phyloP scores from a whole-genome alignment of 768 basidiomycete species.

The Pleurotus ostreatus region DNA sequence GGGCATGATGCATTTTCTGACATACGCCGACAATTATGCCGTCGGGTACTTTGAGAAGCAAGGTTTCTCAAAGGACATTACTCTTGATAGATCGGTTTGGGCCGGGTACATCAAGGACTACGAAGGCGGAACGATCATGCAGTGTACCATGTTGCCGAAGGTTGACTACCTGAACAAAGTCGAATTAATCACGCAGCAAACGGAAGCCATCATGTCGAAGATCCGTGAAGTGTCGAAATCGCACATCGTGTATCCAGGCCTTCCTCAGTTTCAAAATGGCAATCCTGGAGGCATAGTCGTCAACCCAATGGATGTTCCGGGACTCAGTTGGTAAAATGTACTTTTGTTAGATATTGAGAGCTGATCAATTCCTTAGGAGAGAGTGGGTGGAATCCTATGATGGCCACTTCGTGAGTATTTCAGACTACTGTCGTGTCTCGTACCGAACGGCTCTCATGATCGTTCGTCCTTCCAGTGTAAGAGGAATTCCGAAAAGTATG shows the following conservation, averaged over 20 bases:
- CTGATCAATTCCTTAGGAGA: conserved; percentile 51
- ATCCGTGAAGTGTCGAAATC: conserved; percentile 84
- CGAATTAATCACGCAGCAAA: conserved; percentile 72
- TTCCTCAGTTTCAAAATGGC: conserved; percentile 70
- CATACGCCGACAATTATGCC: conserved; percentile 98
- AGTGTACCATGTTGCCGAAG: conserved; percentile 91
- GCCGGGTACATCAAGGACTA: conserved; percentile 99
- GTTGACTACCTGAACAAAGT: conserved; percentile 85
- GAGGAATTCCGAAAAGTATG: conserved; percentile 38
- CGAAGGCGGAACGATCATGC: conserved; percentile 99
- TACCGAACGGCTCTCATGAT: too few relatives aligned
- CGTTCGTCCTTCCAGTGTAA: conserved; percentile 21
- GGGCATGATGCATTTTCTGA: conserved; percentile 90
- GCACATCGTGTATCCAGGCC: conserved; percentile 80
- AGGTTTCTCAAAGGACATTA: conserved; percentile 97
- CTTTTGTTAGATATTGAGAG: conserved; percentile 1
- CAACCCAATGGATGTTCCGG: conserved; percentile 81
- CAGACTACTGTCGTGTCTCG: too few relatives aligned
- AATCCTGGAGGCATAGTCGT: conserved; percentile 45
- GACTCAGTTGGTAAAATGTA: conserved; percentile 58
- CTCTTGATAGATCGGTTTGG: conserved; percentile 87
- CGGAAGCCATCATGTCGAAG: conserved; percentile 85
- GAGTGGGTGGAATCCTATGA: conserved; percentile 88
- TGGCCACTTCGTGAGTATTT: conserved; percentile 62
- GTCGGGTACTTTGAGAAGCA: conserved; percentile 99